Evolutionary conservation across 306 rosid genomes (phyloP), one percentile per base, ranked within the genome.

Genomic region (Ochetophila trinervis): DNA sequence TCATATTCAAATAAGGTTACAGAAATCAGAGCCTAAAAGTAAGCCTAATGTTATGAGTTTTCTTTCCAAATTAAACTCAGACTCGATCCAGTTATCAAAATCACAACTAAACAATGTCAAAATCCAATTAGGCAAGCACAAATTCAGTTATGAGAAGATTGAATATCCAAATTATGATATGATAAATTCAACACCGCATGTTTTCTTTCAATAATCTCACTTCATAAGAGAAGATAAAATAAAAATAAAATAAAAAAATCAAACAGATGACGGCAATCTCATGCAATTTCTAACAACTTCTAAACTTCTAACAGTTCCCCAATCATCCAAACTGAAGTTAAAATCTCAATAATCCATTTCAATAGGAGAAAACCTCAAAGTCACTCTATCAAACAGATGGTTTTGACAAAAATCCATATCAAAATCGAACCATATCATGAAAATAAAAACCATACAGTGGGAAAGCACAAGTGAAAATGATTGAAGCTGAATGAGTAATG

Each of bases 401-500:
- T n/a, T 7, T 14, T 68, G 50, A 56, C 62, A 52, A 51, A 65
- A 69, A 45, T 54, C 61, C 58, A 44, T 24, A 49, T 65, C 68
- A 10, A 20, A 48, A 62, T 19, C n/a, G 42, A 62, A 47, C 3
- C 27, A 62, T 19, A 50, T 24, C 36, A 32, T 18, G 35, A 37
- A 37, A 45, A 4, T 12, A 56, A 24, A 36, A 55, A 62, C 7
- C 45, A 63, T n/a, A 21, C 21, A 32, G 21, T 32, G 53, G 32
- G 2, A 40, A 56, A 53, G 14, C 23, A 35, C 55, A 53, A 55
- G 40, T 32, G n/a, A 22, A 48, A 73, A 24, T 37, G 24, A 57
- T 37, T 32, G 45, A 56, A 62, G 22, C 42, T 22, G 37, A 21
- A 74, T 48, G 53, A 62, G 57, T 16, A 49, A 50, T 51, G 56